Evolutionary conservation across 2,329 filamentous ascomycete genomes (phyloP).

Genomic region (Cladosporium sp.): DNA sequence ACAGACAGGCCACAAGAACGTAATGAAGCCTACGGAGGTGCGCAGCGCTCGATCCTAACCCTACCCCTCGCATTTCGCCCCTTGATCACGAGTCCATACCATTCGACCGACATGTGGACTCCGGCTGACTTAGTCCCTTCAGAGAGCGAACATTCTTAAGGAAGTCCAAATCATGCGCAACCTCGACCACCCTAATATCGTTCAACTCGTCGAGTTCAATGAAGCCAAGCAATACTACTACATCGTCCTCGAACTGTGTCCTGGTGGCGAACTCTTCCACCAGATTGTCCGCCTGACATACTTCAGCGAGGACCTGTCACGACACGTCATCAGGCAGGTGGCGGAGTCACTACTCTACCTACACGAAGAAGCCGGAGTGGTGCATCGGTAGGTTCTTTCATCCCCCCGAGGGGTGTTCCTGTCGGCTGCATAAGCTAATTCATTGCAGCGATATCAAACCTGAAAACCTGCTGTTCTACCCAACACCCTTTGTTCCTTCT

Average conservation of each 20-base stretch:
- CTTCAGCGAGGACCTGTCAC: slow-evolving; percentile 91
- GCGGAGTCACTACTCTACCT: slow-evolving; percentile 91
- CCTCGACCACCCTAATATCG: slow-evolving; percentile 91
- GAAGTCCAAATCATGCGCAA: slow-evolving; percentile 99
- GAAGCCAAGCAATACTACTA: slow-evolving; percentile 96
- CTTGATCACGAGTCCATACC: slow-evolving; percentile 7
- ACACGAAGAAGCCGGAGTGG: slow-evolving; percentile 90
- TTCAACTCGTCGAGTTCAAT: slow-evolving; percentile 88
- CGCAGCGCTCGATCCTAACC: slow-evolving; percentile 40
- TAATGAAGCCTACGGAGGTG: slow-evolving; percentile 95
- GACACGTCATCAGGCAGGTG: slow-evolving; percentile 92
- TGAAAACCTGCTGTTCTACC: slow-evolving; percentile 92
- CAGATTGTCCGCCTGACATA: slow-evolving; percentile 97
- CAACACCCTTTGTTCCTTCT: slow-evolving; percentile 74
- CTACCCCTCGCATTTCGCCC: slow-evolving; percentile 17
- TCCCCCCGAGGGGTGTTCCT: no score
- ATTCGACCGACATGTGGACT: slow-evolving; percentile 15
- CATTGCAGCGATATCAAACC: slow-evolving; percentile 85
- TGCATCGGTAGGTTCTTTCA: slow-evolving; percentile 76
- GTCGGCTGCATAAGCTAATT: slow-evolving; percentile 29
- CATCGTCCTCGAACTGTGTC: slow-evolving; percentile 91
- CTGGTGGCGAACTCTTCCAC: slow-evolving; percentile 94
- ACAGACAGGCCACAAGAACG: slow-evolving; percentile 47
- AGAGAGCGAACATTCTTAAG: slow-evolving; percentile 97
- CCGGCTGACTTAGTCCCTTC: slow-evolving; percentile 18